A percentile compares a stretch with the other conserved stretches of the same genome.
These are phyloP conservation scores for Petrea volubilis DNA, from an alignment of 257 asterid species.

Conservation along the genomic window DNA sequence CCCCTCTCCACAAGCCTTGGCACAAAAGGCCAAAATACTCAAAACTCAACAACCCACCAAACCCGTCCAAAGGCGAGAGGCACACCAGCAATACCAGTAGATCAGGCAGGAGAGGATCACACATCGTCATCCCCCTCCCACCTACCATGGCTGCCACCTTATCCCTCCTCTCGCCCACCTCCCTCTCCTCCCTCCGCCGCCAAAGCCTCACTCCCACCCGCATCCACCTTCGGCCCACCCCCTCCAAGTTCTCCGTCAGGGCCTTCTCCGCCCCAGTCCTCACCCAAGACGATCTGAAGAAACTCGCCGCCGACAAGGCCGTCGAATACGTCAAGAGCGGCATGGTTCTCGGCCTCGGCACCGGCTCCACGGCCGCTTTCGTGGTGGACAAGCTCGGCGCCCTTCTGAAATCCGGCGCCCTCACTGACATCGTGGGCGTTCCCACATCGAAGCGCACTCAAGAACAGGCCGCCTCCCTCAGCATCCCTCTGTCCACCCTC, in stretches of 20 bases:
- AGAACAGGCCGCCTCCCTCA: conserved; percentile 67
- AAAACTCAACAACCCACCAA: neutral
- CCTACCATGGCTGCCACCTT: conserved; percentile 43
- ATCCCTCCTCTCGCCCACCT: conserved; percentile 29
- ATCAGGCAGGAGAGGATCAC: conserved; percentile 2
- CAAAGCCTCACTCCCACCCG: neutral
- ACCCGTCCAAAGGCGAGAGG: neutral
- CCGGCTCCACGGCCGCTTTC: conserved; percentile 99
- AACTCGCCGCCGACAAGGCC: conserved; percentile 93
- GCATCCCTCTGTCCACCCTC: conserved; percentile 66
- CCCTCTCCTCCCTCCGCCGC: conserved; percentile 25
- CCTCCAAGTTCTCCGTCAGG: conserved; percentile 23
- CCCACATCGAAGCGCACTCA: conserved; percentile 83
- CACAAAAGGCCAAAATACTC: neutral
- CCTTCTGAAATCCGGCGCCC: conserved; percentile 64
- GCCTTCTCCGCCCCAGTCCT: conserved; percentile 58
- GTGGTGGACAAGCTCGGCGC: conserved; percentile 86
- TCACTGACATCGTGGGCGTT: conserved; percentile 72
- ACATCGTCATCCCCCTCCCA: conserved; percentile 27
- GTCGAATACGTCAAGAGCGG: conserved; percentile 81
- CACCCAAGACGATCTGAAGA: conserved; percentile 85
- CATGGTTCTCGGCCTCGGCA: conserved; percentile 95
- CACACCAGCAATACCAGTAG: neutral
- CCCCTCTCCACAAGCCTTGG: neutral
- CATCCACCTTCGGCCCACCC: conserved; percentile 15